phyloP scores from a whole-genome alignment of 345 rosid genomes.

The Murraya paniculata region DNA sequence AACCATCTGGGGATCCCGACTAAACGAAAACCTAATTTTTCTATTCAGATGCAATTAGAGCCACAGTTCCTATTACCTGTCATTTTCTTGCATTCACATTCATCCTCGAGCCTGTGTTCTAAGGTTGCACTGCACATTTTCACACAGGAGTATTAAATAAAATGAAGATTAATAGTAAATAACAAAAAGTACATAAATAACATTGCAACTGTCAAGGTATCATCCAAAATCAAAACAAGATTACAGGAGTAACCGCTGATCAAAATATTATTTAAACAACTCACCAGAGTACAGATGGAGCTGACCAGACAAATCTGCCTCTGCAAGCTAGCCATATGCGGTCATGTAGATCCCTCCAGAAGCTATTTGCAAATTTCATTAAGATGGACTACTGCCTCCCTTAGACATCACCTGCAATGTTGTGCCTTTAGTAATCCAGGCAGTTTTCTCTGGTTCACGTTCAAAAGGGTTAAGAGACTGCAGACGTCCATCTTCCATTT shows the following conservation, averaged over 20 bases:
- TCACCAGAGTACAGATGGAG: constrained; percentile 20
- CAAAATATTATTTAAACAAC: neutral
- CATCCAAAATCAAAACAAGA: neutral
- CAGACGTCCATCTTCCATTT: constrained; percentile 45
- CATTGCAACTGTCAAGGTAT: neutral
- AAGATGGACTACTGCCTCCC: constrained; percentile 30
- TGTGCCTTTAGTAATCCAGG: constrained; percentile 70
- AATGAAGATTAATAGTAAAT: neutral
- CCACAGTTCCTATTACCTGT: neutral
- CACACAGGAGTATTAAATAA: neutral
- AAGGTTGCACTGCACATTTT: constrained; percentile 9
- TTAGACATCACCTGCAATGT: constrained; percentile 58
- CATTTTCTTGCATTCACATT: constrained; percentile 1
- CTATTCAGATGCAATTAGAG: constrained; percentile 6
- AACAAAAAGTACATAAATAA: neutral
- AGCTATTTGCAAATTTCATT: constrained; percentile 20
- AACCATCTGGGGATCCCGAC: constrained; percentile 10
- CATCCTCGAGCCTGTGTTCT: neutral
- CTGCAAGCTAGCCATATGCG: constrained; percentile 13
- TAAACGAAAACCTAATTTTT: neutral
- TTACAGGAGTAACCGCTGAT: neutral
- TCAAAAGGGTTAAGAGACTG: constrained; percentile 60
- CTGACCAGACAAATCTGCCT: constrained; percentile 20
- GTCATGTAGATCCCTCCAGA: constrained; percentile 9
- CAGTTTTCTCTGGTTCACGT: constrained; percentile 71